Base-by-base conservation (phyloP, 768 basidiomycete genomes). In the Russula griseocarnosa region DNA sequence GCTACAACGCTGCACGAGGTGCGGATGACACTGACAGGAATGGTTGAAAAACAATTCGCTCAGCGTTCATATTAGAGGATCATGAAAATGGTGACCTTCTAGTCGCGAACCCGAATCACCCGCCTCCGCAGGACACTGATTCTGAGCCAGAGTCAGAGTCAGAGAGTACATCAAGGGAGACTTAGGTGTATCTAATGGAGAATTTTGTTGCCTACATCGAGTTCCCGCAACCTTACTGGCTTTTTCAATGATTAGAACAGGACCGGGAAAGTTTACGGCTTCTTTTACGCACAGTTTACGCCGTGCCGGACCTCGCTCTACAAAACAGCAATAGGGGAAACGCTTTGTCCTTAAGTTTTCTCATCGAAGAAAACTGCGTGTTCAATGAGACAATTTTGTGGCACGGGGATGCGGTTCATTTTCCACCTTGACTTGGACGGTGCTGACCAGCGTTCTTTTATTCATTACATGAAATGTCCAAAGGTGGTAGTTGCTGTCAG, bases 1-100 rank as follows among this genome's bases (percentile, higher is more conserved):
- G 76, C 58, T 92, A 86, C 72, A 75, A 78, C 36, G 80, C 83
- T 62, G 83, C 85, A 1, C 75, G 89, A 76, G 82, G 87, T 84
- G 40, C 38, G 74, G 70, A 42, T n/a, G 42, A 32, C 51, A 46
- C 49, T 4, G 65, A 54, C 34, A 38, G 18, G 51, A 38, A n/a
- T 38, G n/a, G 3, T 38, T 18, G 36, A 24, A 10, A 34, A 34
- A 20, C 30, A n/a, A 38, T 6, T 42, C 24, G 2, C 30, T 55
- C 8, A 46, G 8, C 11, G 14, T 32, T 40, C 36, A 7, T 46
- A 5, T 11, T 38, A 61, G 55, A 58, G 14, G 55, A 58, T 9
- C 16, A 11, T 18, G 50, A 54, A 4, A n/a, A 38, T 10, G 28
- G 47, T 34, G 66, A 67, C 51, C 60, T 66, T 32, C 32, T 66